phyloP scores from a whole-genome alignment of 2,329 filamentous ascomycete genomes.

The Incumbomyces delicatus region DNA sequence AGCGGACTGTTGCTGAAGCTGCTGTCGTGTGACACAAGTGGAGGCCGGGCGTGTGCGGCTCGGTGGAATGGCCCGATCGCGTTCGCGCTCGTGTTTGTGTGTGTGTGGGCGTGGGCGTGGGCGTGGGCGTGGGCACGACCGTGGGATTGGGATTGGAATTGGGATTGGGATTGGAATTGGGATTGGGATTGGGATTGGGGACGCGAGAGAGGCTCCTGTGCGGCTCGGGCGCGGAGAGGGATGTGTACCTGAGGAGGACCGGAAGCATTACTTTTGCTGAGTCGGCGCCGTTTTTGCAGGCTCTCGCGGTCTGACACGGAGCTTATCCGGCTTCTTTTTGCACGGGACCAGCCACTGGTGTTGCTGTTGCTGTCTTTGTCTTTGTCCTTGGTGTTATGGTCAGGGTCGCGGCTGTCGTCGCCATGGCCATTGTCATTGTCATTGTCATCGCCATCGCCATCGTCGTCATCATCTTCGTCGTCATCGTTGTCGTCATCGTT shows the following conservation, averaged over 20 bases:
- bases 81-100: slow-evolving; percentile 2
- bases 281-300: slow-evolving; percentile 17
- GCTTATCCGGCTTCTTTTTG: slow-evolving; percentile 3
- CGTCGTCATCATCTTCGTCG: too few relatives aligned
- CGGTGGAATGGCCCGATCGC: slow-evolving; percentile 3
- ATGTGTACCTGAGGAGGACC: slow-evolving; percentile 14
- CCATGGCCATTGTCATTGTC: too few relatives aligned
- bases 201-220: neutral
- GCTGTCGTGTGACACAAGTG: slow-evolving; percentile 5
- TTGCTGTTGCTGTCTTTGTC: too few relatives aligned
- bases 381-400: slow-evolving; percentile 6
- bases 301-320: slow-evolving; percentile 7
- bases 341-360: slow-evolving; percentile 1
- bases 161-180: neutral
- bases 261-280: slow-evolving; percentile 12
- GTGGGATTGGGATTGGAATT: neutral
- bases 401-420: too few relatives aligned
- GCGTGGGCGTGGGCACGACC: too few relatives aligned
- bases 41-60: slow-evolving; percentile 1
- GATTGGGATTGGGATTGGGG: neutral
- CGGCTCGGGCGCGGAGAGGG: slow-evolving; percentile 18
- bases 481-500: too few relatives aligned
- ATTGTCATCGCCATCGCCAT: too few relatives aligned
- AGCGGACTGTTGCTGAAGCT: slow-evolving; percentile 9
- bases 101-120: too few relatives aligned